phyloP scores from a whole-genome alignment of 2,329 filamentous ascomycete species.

The Immersiporthe knoxdaviesiana region DNA sequence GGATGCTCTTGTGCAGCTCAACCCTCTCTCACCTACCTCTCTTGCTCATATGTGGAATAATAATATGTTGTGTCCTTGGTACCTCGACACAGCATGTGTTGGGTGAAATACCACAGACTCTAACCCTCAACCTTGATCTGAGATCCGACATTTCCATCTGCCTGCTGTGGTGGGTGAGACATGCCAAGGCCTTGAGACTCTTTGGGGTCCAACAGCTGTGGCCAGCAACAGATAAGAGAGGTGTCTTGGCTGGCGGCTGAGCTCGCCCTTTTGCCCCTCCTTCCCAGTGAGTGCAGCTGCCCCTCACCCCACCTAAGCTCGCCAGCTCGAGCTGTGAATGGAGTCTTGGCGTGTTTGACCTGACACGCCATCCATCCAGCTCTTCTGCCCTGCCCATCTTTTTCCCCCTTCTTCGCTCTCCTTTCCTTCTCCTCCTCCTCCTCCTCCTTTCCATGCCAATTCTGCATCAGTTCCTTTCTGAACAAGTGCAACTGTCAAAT shows the following conservation, averaged over 20 bases:
- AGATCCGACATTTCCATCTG: no score
- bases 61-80: no score
- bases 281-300: conserved; percentile 18
- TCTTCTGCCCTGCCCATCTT: conserved; percentile 10
- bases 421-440: background rate
- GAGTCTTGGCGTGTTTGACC: conserved; percentile 28
- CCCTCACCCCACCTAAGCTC: conserved; percentile 27
- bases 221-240: no score
- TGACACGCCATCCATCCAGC: conserved; percentile 12
- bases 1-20: no score
- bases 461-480: background rate
- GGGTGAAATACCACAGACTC: no score
- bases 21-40: no score
- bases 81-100: no score
- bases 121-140: background rate
- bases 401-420: background rate
- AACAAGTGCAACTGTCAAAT: background rate
- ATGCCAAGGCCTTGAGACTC: background rate
- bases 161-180: background rate
- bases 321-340: conserved; percentile 22
- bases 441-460: background rate
- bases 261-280: background rate
- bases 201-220: background rate
- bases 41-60: no score
- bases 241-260: conserved; percentile 9